phyloP scores from a whole-genome alignment of 768 basidiomycete genomes.

The Pleurotus platypus region DNA sequence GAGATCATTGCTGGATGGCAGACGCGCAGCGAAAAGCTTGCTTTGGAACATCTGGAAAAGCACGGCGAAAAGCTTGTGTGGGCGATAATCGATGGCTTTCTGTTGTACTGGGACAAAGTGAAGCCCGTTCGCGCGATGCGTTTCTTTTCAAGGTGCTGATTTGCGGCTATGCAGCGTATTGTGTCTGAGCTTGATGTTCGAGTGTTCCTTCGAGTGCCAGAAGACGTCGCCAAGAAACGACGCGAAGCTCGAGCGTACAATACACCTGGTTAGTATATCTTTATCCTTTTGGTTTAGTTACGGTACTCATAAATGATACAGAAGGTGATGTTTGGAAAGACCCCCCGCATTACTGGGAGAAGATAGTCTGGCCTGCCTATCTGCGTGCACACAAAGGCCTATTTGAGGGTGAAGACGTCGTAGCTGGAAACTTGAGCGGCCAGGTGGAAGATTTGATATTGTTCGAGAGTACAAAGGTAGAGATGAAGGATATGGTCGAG shows the following conservation, averaged over 20 bases:
- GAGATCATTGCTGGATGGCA: not conserved
- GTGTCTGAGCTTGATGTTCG: not conserved
- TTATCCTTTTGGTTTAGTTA: not conserved
- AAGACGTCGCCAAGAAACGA: not conserved
- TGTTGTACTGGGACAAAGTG: constrained; percentile 4
- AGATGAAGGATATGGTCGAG: not conserved
- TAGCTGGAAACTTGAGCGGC: not conserved
- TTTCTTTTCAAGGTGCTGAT: too few relatives aligned
- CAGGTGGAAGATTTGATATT: not conserved
- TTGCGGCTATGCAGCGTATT: not conserved
- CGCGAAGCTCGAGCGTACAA: not conserved
- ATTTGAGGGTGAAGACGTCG: not conserved
- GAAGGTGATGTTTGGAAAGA: constrained; percentile 1
- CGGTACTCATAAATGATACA: not conserved
- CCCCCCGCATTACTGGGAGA: constrained; percentile 1
- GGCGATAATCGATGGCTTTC: not conserved
- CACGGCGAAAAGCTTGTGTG: not conserved
- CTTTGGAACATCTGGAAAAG: not conserved
- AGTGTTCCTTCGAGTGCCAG: not conserved
- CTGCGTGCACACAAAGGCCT: not conserved
- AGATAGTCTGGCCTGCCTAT: constrained; percentile 1
- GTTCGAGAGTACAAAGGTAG: not conserved
- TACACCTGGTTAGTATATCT: not conserved
- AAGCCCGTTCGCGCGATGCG: not conserved
- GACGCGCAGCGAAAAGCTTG: not conserved